Percentiles rank a stretch among this genome's conserved stretches.
phyloP scores from a whole-genome alignment of 1,139 yeast genomes.

The Hansenula sp. region DNA sequence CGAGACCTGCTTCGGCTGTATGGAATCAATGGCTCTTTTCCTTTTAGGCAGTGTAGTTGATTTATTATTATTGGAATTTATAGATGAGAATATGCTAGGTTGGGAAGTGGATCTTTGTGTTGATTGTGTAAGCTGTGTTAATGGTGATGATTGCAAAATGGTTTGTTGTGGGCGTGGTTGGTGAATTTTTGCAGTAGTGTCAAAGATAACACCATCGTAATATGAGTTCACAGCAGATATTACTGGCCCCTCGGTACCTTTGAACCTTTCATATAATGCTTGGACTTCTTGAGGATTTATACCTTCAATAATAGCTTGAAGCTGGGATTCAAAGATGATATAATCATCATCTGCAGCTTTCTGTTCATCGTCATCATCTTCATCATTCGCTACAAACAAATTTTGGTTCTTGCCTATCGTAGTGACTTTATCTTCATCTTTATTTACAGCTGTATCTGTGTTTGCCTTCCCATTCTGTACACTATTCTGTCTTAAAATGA shows the following conservation, averaged over 20 bases:
- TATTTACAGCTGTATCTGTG: background rate
- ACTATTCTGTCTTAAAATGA: background rate
- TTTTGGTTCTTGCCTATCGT: background rate
- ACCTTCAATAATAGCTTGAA: constrained; percentile 21
- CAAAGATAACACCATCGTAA: constrained; percentile 12
- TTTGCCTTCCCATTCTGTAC: background rate
- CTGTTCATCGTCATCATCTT: constrained; percentile 9
- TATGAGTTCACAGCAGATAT: constrained; percentile 18
- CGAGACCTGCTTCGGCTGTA: constrained; percentile 1
- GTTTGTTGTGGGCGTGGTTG: background rate
- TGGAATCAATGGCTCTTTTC: background rate
- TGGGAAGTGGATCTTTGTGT: background rate
- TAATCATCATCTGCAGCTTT: constrained; percentile 9
- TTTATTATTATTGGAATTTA: background rate
- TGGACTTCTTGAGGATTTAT: constrained; percentile 10
- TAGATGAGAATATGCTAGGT: background rate
- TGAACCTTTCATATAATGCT: constrained; percentile 8
- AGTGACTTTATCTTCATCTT: background rate
- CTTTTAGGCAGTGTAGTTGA: background rate
- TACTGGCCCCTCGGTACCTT: constrained; percentile 12
- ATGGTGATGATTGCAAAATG: background rate
- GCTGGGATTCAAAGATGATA: constrained; percentile 20
- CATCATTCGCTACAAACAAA: constrained; percentile 16
- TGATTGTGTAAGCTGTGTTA: background rate
- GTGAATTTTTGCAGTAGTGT: background rate